These are phyloP conservation scores for Cenococcum geophilum DNA, from an alignment of 495 filamentous ascomycete genomes.

Conservation along the genomic window DNA sequence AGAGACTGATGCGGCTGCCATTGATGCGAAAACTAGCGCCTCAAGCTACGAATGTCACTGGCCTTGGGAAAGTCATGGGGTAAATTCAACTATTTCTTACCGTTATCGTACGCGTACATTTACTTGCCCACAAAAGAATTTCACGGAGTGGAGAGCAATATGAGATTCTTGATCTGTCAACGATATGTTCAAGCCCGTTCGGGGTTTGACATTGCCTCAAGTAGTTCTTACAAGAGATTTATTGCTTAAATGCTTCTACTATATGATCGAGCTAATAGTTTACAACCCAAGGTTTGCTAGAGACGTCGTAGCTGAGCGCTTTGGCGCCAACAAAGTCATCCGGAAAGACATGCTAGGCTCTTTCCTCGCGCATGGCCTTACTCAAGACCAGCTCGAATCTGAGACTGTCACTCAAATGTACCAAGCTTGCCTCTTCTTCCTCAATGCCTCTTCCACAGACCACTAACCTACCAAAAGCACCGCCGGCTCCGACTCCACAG, in stretches of 20 bases:
- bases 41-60: constrained; percentile 31
- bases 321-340: constrained; percentile 26
- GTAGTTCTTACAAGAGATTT: too few relatives aligned
- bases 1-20: constrained; percentile 30
- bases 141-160: not conserved
- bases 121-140: not conserved
- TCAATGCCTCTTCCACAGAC: not conserved
- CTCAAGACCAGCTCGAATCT: constrained; percentile 37
- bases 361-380: constrained; percentile 40
- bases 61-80: constrained; percentile 34
- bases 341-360: constrained; percentile 44
- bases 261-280: too few relatives aligned
- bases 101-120: not conserved
- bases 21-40: constrained; percentile 36
- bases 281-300: constrained; percentile 20
- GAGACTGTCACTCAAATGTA: constrained; percentile 43
- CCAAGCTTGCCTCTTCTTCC: constrained; percentile 17
- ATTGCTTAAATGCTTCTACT: too few relatives aligned
- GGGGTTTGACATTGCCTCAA: too few relatives aligned
- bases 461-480: constrained; percentile 7
- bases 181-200: too few relatives aligned
- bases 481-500: constrained; percentile 35
- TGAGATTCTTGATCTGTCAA: too few relatives aligned
- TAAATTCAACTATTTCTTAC: not conserved
- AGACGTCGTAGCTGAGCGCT: constrained; percentile 30